phyloP scores from a whole-genome alignment of 495 filamentous ascomycete genomes.

The Thozetella sp. region DNA sequence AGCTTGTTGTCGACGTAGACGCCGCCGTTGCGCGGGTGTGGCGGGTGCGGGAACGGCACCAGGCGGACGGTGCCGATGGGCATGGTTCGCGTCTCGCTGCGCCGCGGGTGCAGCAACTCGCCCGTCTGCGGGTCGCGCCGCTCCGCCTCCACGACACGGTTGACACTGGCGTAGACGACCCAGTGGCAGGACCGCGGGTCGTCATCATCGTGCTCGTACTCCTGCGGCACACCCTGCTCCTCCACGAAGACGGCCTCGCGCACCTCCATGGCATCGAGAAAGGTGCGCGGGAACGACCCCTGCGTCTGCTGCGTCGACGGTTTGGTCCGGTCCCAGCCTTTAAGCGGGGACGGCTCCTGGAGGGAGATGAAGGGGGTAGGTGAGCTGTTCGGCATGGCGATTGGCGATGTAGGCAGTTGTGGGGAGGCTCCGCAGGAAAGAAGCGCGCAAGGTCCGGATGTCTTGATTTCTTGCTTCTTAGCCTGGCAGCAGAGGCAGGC shows the following conservation, averaged over 20 bases:
- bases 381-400: neutral
- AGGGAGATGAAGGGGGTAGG: conserved; percentile 47
- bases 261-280: conserved; percentile 78
- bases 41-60: conserved; percentile 73
- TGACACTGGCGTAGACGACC: conserved; percentile 68
- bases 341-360: conserved; percentile 45
- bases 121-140: conserved; percentile 26
- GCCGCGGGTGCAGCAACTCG: conserved; percentile 24
- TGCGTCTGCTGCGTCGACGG: conserved; percentile 41
- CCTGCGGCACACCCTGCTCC: conserved; percentile 70
- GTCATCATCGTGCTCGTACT: conserved; percentile 77
- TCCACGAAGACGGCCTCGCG: conserved; percentile 75
- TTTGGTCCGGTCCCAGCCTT: conserved; percentile 41
- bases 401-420: no score
- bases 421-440: no score
- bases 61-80: conserved; percentile 78
- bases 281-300: conserved; percentile 54
- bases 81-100: conserved; percentile 31
- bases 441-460: no score
- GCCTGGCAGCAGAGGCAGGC: no score
- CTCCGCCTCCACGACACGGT: conserved; percentile 33
- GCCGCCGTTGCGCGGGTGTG: conserved; percentile 52
- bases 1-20: conserved; percentile 36
- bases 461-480: no score
- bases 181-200: conserved; percentile 81